A percentile compares a stretch with the other conserved stretches of the same genome.
phyloP scores from a whole-genome alignment of 1,139 yeast genomes.

The Debaryomycetaceae sp. region DNA sequence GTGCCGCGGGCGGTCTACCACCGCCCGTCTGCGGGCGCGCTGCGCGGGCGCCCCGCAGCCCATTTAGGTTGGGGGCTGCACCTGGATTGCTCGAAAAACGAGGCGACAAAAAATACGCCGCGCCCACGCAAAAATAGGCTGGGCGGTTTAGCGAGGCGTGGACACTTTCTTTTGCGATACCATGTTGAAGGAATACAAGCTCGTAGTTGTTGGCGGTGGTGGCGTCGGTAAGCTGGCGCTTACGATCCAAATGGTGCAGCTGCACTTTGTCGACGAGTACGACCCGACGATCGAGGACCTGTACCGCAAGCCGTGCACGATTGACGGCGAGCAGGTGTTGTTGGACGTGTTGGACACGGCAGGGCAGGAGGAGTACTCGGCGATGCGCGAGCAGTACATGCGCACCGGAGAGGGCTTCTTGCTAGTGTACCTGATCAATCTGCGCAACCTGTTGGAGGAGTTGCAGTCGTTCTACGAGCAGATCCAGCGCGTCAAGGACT shows the following conservation, averaged over 20 bases:
- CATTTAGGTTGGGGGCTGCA: too few species aligned
- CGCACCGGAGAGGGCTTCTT: conserved; percentile 90
- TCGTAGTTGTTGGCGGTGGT: conserved; percentile 97
- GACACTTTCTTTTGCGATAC: too few species aligned
- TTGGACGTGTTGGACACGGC: conserved; percentile 91
- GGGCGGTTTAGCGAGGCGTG: too few species aligned
- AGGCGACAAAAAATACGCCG: too few species aligned
- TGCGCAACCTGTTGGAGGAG: conserved; percentile 76
- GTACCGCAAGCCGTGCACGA: conserved; percentile 52
- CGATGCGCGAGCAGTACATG: conserved; percentile 93
- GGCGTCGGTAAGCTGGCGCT: conserved; percentile 97
- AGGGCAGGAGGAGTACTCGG: conserved; percentile 96
- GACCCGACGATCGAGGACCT: conserved; percentile 96
- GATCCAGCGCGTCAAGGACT: conserved; percentile 79
- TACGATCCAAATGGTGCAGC: conserved; percentile 84
- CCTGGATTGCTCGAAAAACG: too few species aligned
- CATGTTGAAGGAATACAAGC: conserved; percentile 62
- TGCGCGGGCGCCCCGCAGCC: too few species aligned
- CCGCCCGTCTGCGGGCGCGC: too few species aligned
- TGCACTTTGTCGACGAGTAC: conserved; percentile 91
- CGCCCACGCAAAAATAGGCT: too few species aligned
- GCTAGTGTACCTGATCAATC: conserved; percentile 79
- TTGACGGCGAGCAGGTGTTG: conserved; percentile 47
- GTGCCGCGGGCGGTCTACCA: too few species aligned
- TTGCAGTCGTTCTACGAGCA: conserved; percentile 76